Conservation (phyloP, 78 protist genomes). For the Speleostelium caveatum region DNA sequence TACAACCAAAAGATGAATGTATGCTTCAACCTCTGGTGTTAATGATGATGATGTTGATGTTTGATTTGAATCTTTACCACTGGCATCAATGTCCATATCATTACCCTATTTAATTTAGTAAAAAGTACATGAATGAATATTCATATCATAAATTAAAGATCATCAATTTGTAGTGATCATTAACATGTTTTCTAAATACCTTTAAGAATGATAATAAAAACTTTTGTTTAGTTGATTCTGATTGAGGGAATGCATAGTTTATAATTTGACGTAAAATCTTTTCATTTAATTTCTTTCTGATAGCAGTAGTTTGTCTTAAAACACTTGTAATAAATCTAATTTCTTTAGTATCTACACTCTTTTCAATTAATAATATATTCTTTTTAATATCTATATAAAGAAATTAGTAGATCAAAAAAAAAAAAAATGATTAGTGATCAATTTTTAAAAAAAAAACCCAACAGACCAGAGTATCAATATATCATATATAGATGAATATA, state of each 20-base stretch:
- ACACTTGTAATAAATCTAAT: constrained; percentile 77
- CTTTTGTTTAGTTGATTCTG: background rate
- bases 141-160: background rate
- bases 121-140: background rate
- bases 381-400: constrained; percentile 53
- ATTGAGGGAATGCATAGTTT: background rate
- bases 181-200: background rate
- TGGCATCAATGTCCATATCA: constrained; percentile 33
- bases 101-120: background rate
- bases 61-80: no score
- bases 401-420: no score
- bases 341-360: constrained; percentile 69
- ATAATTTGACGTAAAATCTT: constrained; percentile 35
- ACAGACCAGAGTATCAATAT: background rate
- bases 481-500: background rate
- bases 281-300: constrained; percentile 55
- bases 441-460: no score
- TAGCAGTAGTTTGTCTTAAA: constrained; percentile 48
- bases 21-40: constrained; percentile 85
- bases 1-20: constrained; percentile 81
- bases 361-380: constrained; percentile 59
- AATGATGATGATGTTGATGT: constrained; percentile 12
- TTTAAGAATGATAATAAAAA: constrained; percentile 29
- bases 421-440: no score
- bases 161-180: background rate